Percentiles rank a stretch among this genome's conserved stretches.
phyloP scores from a whole-genome alignment of 2,329 filamentous ascomycete species.

The Aaosphaeria pasadenensis region DNA sequence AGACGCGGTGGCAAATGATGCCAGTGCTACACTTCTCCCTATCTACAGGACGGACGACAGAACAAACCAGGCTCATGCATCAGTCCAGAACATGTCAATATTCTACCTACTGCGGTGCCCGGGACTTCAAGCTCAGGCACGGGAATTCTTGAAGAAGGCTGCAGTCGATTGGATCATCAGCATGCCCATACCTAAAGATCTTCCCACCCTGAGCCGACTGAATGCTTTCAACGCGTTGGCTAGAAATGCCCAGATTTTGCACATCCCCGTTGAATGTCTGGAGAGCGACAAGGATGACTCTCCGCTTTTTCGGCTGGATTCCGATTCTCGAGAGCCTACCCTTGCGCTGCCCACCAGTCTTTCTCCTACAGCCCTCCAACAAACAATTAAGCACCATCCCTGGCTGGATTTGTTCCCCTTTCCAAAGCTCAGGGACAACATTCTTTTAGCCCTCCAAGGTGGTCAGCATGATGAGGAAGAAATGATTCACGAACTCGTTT shows the following conservation, averaged over 20 bases:
- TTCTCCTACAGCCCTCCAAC: slow-evolving; percentile 6
- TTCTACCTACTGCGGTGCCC: too few relatives aligned
- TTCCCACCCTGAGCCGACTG: slow-evolving; percentile 9
- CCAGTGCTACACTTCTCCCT: too few relatives aligned
- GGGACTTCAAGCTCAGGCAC: background rate
- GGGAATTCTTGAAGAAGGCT: background rate
- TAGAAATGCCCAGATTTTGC: background rate
- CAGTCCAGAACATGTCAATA: too few relatives aligned
- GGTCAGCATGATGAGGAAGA: slow-evolving; percentile 7
- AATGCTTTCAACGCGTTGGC: slow-evolving; percentile 8
- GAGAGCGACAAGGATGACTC: background rate
- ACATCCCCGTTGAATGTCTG: background rate
- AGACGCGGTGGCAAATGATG: too few relatives aligned
- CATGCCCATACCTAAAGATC: slow-evolving; percentile 6
- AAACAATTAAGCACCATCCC: background rate
- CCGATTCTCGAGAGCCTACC: slow-evolving; percentile 2
- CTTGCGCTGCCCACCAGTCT: slow-evolving; percentile 1
- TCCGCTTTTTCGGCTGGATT: slow-evolving; percentile 1
- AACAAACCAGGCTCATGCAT: too few relatives aligned
- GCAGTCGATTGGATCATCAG: background rate
- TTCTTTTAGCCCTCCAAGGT: background rate
- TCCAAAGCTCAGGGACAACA: slow-evolving; percentile 7
- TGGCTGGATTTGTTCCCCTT: slow-evolving; percentile 11
- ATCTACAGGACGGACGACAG: too few relatives aligned
- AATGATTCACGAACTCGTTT: slow-evolving; percentile 7